Conservation (phyloP, 805 yeast genomes). For the Vanderwaltozyma yarrowii region DNA sequence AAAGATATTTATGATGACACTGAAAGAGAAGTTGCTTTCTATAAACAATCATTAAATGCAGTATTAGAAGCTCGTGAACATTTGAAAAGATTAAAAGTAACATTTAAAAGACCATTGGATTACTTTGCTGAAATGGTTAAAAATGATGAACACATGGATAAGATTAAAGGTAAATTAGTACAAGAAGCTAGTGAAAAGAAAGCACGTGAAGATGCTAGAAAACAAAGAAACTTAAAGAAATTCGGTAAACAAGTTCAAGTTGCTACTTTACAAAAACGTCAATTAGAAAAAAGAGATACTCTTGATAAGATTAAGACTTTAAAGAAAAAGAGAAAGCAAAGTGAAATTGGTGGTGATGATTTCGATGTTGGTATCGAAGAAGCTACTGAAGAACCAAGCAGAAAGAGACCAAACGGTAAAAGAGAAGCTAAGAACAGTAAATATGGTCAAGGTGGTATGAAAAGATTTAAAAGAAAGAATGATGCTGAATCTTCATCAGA, state of each 20-base stretch:
- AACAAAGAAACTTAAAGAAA: constrained; percentile 90
- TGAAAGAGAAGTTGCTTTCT: constrained; percentile 89
- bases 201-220: constrained; percentile 87
- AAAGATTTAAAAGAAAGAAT: constrained; percentile 62
- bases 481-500: constrained; percentile 65
- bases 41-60: constrained; percentile 86
- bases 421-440: constrained; percentile 62
- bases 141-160: constrained; percentile 97
- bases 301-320: constrained; percentile 84
- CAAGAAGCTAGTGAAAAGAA: constrained; percentile 75
- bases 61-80: constrained; percentile 61
- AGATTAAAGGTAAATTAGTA: constrained; percentile 68
- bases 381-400: constrained; percentile 35
- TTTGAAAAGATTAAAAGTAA: constrained; percentile 59
- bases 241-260: constrained; percentile 96
- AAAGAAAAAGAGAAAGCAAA: constrained; percentile 75
- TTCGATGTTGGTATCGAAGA: constrained; percentile 92
- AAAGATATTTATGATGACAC: constrained; percentile 92
- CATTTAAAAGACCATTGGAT: constrained; percentile 88
- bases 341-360: constrained; percentile 44
- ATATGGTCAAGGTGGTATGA: constrained; percentile 72
- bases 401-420: constrained; percentile 42
- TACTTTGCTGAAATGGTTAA: constrained; percentile 98
- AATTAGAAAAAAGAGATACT: constrained; percentile 83
- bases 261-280: constrained; percentile 87